These are phyloP conservation scores for Vigna unguiculata DNA, from an alignment of 306 rosid species.

Conservation along the genomic window DNA sequence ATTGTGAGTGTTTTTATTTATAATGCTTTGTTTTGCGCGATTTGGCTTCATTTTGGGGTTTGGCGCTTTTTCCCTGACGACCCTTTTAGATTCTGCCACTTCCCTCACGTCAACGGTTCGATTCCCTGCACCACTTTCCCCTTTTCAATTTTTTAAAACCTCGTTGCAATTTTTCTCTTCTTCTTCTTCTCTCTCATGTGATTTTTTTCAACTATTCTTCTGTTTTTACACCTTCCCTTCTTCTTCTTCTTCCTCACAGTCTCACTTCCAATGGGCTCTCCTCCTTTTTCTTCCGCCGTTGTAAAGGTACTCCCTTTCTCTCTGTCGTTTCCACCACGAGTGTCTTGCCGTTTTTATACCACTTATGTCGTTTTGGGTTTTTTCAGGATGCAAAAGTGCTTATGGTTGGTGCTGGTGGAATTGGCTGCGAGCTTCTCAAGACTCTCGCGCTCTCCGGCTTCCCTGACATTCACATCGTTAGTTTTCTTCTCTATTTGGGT, in stretches of 20 bases:
- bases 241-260: constrained; percentile 10
- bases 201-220: constrained; percentile 52
- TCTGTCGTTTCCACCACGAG: not conserved
- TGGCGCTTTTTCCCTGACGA: constrained; percentile 21
- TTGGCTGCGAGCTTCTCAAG: constrained; percentile 97
- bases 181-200: constrained; percentile 35
- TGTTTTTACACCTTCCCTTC: not conserved
- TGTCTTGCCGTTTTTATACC: not conserved
- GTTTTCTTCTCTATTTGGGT: constrained; percentile 31
- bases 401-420: constrained; percentile 99
- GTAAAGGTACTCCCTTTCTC: constrained; percentile 57
- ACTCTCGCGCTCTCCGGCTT: constrained; percentile 97
- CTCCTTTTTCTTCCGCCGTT: constrained; percentile 50
- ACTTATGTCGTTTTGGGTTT: not conserved
- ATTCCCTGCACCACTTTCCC: constrained; percentile 18
- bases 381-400: constrained; percentile 86
- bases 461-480: constrained; percentile 91
- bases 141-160: not conserved
- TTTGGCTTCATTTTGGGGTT: not conserved
- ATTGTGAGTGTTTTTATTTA: no score
- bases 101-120: constrained; percentile 41
- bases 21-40: not conserved
- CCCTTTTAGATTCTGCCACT: constrained; percentile 40
- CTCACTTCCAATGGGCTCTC: constrained; percentile 71
- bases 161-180: not conserved